Evolutionary conservation across 306 rosid genomes (phyloP).

Genomic region (Cucurbita argyrosperma): DNA sequence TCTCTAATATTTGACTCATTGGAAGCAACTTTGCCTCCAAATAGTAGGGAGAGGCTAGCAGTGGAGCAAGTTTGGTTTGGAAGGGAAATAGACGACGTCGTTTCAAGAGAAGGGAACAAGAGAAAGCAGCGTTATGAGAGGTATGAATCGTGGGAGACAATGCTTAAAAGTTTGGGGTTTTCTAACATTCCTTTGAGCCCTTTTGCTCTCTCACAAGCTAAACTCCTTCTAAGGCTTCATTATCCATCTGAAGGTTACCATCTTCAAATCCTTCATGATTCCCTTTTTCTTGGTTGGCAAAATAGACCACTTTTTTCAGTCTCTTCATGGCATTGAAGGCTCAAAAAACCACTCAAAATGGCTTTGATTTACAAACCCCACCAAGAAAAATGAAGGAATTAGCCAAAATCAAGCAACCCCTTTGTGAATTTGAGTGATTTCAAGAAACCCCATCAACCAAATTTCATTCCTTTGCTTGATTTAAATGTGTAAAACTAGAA

Average conservation of each 20-base stretch:
- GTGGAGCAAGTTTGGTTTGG: constrained; percentile 43
- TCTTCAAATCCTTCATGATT: constrained; percentile 24
- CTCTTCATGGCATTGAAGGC: constrained; percentile 32
- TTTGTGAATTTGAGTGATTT: too few species aligned
- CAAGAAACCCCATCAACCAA: too few species aligned
- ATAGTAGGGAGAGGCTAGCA: constrained; percentile 28
- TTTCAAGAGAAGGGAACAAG: constrained; percentile 9
- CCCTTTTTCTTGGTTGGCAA: constrained; percentile 36
- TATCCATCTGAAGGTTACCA: constrained; percentile 44
- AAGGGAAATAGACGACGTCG: constrained; percentile 26
- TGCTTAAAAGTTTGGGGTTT: constrained; percentile 28
- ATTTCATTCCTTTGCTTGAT: not conserved
- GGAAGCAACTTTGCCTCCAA: constrained; percentile 41
- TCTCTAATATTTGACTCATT: constrained; percentile 27
- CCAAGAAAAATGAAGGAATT: not conserved
- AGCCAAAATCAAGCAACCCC: too few species aligned
- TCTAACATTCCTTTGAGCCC: constrained; percentile 34
- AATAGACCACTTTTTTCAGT: constrained; percentile 40
- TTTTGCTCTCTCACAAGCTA: constrained; percentile 42
- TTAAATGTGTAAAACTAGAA: not conserved
- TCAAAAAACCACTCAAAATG: not conserved
- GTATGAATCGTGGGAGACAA: constrained; percentile 28
- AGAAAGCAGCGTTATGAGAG: constrained; percentile 16
- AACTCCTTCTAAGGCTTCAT: constrained; percentile 39
- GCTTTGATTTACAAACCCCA: not conserved